Evolutionary conservation across 176 grass and related monocot species (phyloP).

Genomic region (Raddia guianensis): DNA sequence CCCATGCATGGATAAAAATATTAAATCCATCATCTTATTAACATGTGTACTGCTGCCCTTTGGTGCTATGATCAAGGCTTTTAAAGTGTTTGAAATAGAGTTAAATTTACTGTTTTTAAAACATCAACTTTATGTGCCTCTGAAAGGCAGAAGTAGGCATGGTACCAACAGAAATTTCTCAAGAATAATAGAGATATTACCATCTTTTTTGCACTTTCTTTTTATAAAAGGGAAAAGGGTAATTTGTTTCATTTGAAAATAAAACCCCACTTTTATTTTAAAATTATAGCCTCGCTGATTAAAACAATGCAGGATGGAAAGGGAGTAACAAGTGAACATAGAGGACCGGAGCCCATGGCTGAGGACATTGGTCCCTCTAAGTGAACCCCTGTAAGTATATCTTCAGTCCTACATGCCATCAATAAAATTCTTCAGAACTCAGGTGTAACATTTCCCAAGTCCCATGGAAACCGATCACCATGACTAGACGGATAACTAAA

Average conservation of each 20-base stretch:
- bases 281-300: not conserved
- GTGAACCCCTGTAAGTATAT: conserved; percentile 41
- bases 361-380: conserved; percentile 40
- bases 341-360: conserved; percentile 41
- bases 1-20: not conserved
- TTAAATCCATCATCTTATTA: not conserved
- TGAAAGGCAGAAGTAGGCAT: not conserved
- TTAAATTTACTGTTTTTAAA: not conserved
- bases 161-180: not conserved
- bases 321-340: conserved; percentile 37
- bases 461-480: not conserved
- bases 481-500: conserved; percentile 7
- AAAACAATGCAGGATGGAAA: conserved; percentile 40
- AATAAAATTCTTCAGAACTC: not conserved
- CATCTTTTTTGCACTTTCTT: not conserved
- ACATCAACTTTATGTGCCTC: not conserved
- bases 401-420: not conserved
- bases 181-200: not conserved
- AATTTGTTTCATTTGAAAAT: not conserved
- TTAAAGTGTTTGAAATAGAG: not conserved
- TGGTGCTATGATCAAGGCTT: not conserved
- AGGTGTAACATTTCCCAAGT: not conserved
- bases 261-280: not conserved
- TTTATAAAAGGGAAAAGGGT: not conserved
- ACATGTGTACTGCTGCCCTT: not conserved